Evolutionary conservation across 1,284 basidiomycete species (phyloP), one percentile per base, ranked within the genome.

Genomic region (Cutaneotrichosporon mucoides): DNA sequence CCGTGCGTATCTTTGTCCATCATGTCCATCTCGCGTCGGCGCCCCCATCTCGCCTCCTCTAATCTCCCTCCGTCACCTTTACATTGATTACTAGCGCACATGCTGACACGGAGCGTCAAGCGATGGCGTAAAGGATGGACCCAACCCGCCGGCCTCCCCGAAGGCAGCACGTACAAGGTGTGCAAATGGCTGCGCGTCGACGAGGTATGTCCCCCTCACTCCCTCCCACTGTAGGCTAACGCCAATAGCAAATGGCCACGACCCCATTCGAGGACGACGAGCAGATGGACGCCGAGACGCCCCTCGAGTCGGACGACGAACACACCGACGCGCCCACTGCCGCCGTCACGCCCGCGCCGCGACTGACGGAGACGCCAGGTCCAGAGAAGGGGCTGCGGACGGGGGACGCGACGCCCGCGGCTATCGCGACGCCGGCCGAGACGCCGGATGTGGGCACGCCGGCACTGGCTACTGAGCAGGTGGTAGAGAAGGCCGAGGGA

Each of bases 121-220:
- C 69, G 66, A 50, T 73, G 69, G 69, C 66, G 67, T 24, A 66
- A 64, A 44, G 67, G 67, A 63, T 73, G 71, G 71, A 60, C 65
- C 5, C 52, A 66, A 4, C 71, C 71, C 9, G 60, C 61, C n/a
- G 68, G 69, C 3, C 52, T 71, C 10, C 67, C 68, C 35, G 67
- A 70, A 10, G 71, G 68, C 16, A 69, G 65, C 62, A 68, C 65
- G 10, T 73, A 67, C 60, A 71, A 69, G 56, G 61, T 65, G 16
- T 65, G 60, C 61, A 62, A 62, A 41, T 65, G 64, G 64, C 57
- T 62, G 37, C 51, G 55, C 4, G 51, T 63, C 6, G 62, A 63
- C 36, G 62, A 63, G 55, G 59, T 57, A 34, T 33, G 56, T 50
- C 4, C 34, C 44, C 35, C 35, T 49, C 45, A 40, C 4, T 3